Conservation (phyloP, 257 asterid species). For the Penstemon barbatus region DNA sequence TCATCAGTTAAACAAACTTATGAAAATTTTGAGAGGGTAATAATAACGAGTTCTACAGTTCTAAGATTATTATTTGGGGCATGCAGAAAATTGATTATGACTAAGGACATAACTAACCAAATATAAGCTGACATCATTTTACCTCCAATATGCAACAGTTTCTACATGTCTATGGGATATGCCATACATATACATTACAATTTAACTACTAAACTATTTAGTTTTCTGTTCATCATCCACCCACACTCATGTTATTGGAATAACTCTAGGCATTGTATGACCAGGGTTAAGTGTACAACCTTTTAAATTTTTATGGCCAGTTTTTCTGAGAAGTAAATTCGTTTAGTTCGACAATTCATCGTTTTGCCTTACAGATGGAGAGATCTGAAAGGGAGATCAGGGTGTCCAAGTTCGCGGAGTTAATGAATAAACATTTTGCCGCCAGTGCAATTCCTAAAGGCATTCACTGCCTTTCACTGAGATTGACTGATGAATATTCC, state of each 20-base stretch:
- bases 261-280: not conserved
- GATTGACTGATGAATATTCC: conserved; percentile 95
- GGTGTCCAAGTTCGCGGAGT: conserved; percentile 66
- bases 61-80: not conserved
- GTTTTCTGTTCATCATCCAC: not conserved
- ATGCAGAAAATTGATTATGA: not conserved
- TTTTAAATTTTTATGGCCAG: conserved; percentile 12
- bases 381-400: conserved; percentile 63
- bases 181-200: not conserved
- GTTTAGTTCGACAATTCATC: not conserved
- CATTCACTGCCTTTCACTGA: conserved; percentile 71
- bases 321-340: not conserved
- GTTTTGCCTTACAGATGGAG: conserved; percentile 49
- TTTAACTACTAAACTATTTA: not conserved
- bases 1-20: too few relatives aligned
- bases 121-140: not conserved
- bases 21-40: too few relatives aligned
- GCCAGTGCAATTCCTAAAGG: conserved; percentile 58
- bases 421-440: conserved; percentile 76
- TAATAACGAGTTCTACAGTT: not conserved
- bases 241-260: conserved; percentile 19
- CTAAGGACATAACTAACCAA: too few relatives aligned
- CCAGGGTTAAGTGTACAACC: conserved; percentile 10
- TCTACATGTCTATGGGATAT: not conserved
- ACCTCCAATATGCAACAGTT: not conserved